Evolutionary conservation across 1,284 basidiomycete species (phyloP).

Genomic region (Phylloboletellus chloephorus): DNA sequence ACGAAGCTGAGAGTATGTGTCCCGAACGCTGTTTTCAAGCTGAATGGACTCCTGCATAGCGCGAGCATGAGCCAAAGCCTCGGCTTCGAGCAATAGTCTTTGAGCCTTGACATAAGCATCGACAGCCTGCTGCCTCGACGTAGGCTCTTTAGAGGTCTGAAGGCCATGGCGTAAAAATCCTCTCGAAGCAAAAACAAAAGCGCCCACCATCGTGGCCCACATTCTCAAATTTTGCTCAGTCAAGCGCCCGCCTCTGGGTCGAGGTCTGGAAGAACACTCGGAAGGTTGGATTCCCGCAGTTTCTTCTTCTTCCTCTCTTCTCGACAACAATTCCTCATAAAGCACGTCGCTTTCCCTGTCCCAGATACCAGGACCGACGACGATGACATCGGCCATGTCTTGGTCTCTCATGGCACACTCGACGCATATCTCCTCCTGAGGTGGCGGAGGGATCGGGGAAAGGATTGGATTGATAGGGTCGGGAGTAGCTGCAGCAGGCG

Average conservation of each 20-base stretch:
- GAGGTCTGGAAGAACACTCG: conserved; percentile 50
- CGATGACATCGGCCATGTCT: conserved; percentile 95
- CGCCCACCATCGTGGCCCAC: conserved; percentile 79
- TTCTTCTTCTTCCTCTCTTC: conserved; percentile 69
- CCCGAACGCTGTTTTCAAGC: conserved; percentile 68
- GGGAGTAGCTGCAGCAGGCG: conserved; percentile 45
- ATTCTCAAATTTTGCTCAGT: conserved; percentile 80
- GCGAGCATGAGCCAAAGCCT: conserved; percentile 65
- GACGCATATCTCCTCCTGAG: conserved; percentile 81
- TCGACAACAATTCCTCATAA: conserved; percentile 74
- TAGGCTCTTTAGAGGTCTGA: conserved; percentile 76
- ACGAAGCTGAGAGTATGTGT: conserved; percentile 70
- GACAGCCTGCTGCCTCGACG: conserved; percentile 69
- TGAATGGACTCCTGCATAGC: conserved; percentile 72
- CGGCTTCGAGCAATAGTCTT: conserved; percentile 65
- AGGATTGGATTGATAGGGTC: conserved; percentile 57
- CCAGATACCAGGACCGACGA: conserved; percentile 84
- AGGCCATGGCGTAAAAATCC: neutral
- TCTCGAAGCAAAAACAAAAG: conserved; percentile 11
- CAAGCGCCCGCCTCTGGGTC: conserved; percentile 62
- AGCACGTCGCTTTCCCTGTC: conserved; percentile 82
- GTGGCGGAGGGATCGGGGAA: conserved; percentile 42
- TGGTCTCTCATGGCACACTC: conserved; percentile 99
- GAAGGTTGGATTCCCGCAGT: conserved; percentile 40
- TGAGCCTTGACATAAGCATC: conserved; percentile 68